Percentiles rank a stretch among this genome's conserved stretches.
Evolutionary conservation across 23 red algal species (phyloP).

Genomic region (Cyanidium caldarium): DNA sequence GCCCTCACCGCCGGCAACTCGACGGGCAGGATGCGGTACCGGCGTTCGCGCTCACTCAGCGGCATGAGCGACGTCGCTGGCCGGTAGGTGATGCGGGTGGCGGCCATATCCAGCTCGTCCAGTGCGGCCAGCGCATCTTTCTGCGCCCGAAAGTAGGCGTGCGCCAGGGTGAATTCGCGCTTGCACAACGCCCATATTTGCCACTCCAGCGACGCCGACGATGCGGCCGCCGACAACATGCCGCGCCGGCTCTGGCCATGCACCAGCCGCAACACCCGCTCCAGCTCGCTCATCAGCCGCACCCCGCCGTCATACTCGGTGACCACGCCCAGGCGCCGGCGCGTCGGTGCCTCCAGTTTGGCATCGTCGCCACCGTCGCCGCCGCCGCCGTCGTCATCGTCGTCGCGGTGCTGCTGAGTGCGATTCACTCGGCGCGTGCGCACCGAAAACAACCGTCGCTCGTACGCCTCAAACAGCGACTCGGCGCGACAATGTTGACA

Average conservation of each 20-base stretch:
- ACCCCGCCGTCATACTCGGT: constrained; percentile 16
- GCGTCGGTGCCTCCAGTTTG: too few relatives aligned
- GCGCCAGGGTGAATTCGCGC: constrained; percentile 14
- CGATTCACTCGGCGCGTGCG: background rate
- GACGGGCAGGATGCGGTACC: background rate
- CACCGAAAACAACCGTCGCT: constrained; percentile 11
- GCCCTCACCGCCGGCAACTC: background rate
- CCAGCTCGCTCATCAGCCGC: constrained; percentile 20
- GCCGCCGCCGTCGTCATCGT: background rate
- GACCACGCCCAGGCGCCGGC: background rate
- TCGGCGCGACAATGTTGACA: constrained; percentile 13
- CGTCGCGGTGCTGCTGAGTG: too few relatives aligned
- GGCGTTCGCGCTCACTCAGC: background rate
- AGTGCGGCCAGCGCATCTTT: constrained; percentile 11
- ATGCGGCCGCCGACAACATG: background rate
- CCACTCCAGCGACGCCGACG: background rate
- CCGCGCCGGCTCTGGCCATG: background rate
- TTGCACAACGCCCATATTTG: constrained; percentile 8
- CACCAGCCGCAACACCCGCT: constrained; percentile 9
- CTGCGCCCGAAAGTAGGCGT: constrained; percentile 18
- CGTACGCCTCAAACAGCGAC: constrained; percentile 7
- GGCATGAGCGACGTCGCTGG: background rate
- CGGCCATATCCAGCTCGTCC: constrained; percentile 17
- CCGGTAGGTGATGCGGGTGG: constrained; percentile 2
- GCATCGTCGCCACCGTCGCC: too few relatives aligned